These are phyloP conservation scores for Diddensiella caesifluorescens DNA, from an alignment of 805 yeast species.

Conservation along the genomic window DNA sequence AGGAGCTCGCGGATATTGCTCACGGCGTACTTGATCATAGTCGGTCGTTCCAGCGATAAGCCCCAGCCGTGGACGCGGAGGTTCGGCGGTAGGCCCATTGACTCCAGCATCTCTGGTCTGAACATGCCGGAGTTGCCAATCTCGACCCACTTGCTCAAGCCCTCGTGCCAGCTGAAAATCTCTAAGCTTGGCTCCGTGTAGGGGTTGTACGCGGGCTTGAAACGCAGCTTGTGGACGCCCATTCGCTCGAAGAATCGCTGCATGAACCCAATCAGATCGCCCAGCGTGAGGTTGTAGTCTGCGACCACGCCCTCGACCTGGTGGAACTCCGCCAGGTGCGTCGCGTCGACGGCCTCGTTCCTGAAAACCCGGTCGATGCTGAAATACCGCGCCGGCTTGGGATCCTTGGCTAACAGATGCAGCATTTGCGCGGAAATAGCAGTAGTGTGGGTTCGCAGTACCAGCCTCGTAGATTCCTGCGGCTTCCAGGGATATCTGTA, in stretches of 20 bases:
- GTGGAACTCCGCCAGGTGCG: slow-evolving; percentile 98
- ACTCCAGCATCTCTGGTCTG: slow-evolving; percentile 98
- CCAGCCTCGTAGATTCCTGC: slow-evolving; percentile 85
- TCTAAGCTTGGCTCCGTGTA: slow-evolving; percentile 99
- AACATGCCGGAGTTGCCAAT: slow-evolving; percentile 99
- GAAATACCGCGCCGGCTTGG: slow-evolving; percentile 85
- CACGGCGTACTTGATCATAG: slow-evolving; percentile 97
- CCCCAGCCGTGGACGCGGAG: slow-evolving; percentile 98
- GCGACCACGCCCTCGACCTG: slow-evolving; percentile 99
- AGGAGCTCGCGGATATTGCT: slow-evolving; percentile 92
- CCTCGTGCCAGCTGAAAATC: slow-evolving; percentile 94
- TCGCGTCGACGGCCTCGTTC: slow-evolving; percentile 99
- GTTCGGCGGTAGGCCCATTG: slow-evolving; percentile 96
- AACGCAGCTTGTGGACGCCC: slow-evolving; percentile 94
- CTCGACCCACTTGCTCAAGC: slow-evolving; percentile 96
- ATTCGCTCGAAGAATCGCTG: slow-evolving; percentile 91
- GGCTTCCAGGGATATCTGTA: slow-evolving; percentile 97
- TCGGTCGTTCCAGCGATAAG: slow-evolving; percentile 93
- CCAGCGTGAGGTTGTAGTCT: slow-evolving; percentile 89
- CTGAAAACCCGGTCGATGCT: slow-evolving; percentile 98
- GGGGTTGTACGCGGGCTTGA: slow-evolving; percentile 98
- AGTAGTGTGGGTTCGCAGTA: slow-evolving; percentile 95
- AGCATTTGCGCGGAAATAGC: slow-evolving; percentile 88
- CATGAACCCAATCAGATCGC: slow-evolving; percentile 97
- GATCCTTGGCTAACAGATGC: slow-evolving; percentile 76